Conservation (phyloP, 208 protist genomes). For the Leptomonas pyrrhocoris region DNA sequence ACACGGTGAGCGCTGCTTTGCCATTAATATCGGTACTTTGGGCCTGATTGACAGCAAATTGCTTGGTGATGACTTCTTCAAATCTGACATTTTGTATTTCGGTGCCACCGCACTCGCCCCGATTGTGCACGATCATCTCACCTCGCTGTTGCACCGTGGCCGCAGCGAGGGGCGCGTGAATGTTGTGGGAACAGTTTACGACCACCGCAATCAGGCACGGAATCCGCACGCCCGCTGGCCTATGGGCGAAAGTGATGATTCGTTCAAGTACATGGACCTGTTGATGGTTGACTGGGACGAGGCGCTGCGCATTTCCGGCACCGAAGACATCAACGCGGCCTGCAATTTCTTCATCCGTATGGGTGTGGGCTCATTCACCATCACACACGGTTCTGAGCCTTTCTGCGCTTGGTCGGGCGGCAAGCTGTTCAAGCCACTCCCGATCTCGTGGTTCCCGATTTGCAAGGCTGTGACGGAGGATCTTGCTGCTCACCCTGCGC, state of each 20-base stretch:
- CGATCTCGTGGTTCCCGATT: conserved; percentile 25
- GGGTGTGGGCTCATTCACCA: conserved; percentile 33
- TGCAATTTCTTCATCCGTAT: conserved; percentile 34
- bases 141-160: conserved; percentile 25
- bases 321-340: conserved; percentile 19
- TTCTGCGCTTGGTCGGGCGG: conserved; percentile 33
- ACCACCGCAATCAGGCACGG: conserved; percentile 29
- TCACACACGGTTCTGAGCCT: conserved; percentile 30
- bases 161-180: conserved; percentile 29
- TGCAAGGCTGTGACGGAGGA: conserved; percentile 20
- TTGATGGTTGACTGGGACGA: conserved; percentile 45
- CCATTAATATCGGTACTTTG: conserved; percentile 32
- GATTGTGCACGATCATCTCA: conserved; percentile 33
- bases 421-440: conserved; percentile 32
- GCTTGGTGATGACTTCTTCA: conserved; percentile 30
- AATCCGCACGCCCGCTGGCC: conserved; percentile 26
- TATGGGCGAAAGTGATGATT: conserved; percentile 42
- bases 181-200: conserved; percentile 37
- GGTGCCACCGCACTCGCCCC: conserved; percentile 30
- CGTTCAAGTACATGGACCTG: conserved; percentile 40
- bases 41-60: conserved; percentile 1
- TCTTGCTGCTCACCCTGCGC: conserved; percentile 13
- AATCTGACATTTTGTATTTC: conserved; percentile 34
- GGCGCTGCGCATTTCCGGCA: conserved; percentile 28
- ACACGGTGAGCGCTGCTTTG: conserved; percentile 36